These are phyloP conservation scores for Lunasporangiospora selenospora DNA, from an alignment of 192 early-diverging fungal species.

Conservation along the genomic window DNA sequence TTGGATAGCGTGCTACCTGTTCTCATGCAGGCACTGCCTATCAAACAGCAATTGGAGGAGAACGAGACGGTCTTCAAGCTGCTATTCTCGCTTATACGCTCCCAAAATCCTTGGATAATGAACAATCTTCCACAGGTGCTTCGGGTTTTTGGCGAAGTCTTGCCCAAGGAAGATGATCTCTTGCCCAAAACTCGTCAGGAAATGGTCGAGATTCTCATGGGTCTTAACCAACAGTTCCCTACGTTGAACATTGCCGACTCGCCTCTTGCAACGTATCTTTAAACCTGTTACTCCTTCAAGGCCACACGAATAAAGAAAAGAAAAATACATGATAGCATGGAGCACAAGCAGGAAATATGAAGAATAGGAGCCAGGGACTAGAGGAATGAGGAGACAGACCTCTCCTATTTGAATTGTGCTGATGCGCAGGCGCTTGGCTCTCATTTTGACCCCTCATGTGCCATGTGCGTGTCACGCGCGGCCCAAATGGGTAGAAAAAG, in stretches of 20 bases:
- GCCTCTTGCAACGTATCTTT: constrained; percentile 42
- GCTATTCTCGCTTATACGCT: constrained; percentile 65
- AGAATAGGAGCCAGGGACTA: too few species aligned
- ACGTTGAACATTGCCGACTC: constrained; percentile 30
- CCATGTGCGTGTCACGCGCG: too few species aligned
- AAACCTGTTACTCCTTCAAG: constrained; percentile 13
- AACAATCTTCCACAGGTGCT: constrained; percentile 56
- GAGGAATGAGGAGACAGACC: too few species aligned
- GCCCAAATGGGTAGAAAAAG: too few species aligned
- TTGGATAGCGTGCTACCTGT: constrained; percentile 70
- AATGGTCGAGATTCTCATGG: constrained; percentile 59
- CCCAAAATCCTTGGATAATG: constrained; percentile 58
- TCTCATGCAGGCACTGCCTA: constrained; percentile 68
- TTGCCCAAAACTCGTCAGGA: constrained; percentile 52
- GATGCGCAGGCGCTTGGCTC: too few species aligned
- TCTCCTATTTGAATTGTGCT: too few species aligned
- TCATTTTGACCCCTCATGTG: too few species aligned
- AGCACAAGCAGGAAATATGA: too few species aligned
- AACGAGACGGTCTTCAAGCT: constrained; percentile 77
- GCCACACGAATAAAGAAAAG: too few species aligned
- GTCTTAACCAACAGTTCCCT: constrained; percentile 42
- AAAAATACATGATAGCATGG: too few species aligned
- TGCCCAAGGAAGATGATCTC: constrained; percentile 58
- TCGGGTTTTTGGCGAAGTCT: constrained; percentile 58
- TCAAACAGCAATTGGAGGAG: constrained; percentile 75